A percentile compares a stretch with the other conserved stretches of the same genome.
Conservation (phyloP, 352 stramenopile genomes). For the Saprolegnia parasitica region DNA sequence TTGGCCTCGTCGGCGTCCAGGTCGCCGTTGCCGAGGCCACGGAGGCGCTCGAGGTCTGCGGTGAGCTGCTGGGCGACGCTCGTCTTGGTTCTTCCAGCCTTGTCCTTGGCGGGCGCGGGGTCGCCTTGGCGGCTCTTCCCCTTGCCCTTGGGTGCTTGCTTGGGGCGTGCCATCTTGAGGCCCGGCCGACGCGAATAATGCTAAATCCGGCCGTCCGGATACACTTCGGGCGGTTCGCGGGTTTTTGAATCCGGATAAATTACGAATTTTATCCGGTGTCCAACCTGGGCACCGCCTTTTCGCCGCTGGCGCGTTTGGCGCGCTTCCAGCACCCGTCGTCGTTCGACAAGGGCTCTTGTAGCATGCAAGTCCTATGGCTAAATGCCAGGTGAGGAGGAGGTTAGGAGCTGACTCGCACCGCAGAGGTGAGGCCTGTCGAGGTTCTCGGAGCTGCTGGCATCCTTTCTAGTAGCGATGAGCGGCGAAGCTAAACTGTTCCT, state of each 20-base stretch:
- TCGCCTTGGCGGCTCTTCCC: background rate
- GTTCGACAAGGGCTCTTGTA: too few species aligned
- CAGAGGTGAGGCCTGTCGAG: too few species aligned
- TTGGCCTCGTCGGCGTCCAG: conserved; percentile 6
- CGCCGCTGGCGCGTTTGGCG: too few species aligned
- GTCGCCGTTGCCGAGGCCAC: conserved; percentile 13
- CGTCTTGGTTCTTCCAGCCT: background rate
- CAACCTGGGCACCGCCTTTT: too few species aligned
- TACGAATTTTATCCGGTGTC: background rate
- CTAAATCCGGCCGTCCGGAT: background rate
- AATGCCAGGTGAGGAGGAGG: too few species aligned
- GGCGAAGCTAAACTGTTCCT: too few species aligned
- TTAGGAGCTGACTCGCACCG: too few species aligned
- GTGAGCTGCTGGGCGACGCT: conserved; percentile 1
- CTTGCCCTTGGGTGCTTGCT: conserved; percentile 7
- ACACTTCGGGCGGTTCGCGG: background rate
- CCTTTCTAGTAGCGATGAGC: too few species aligned
- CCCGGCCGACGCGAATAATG: background rate
- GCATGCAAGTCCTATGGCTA: too few species aligned
- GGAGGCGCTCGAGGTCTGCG: conserved; percentile 18
- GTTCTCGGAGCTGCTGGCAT: too few species aligned
- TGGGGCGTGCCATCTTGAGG: background rate
- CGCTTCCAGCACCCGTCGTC: too few species aligned
- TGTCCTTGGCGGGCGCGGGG: conserved; percentile 1
- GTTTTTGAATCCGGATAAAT: conserved; percentile 12